Conservation (phyloP, 108 stramenopile species). For the Conticribra guillardii region DNA sequence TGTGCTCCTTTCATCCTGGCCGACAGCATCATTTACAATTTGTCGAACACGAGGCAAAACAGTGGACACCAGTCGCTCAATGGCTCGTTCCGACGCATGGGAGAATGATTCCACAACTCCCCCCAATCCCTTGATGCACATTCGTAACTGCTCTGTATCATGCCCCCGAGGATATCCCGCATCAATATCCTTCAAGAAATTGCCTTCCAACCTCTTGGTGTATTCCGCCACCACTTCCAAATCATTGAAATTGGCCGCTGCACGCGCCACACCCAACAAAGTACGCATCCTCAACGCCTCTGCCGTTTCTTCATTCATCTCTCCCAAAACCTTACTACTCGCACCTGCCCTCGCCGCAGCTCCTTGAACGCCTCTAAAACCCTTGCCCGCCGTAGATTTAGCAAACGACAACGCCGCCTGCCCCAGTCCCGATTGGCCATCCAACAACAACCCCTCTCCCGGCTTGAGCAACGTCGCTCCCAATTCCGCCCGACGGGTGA, state of each 20-base stretch:
- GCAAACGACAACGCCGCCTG: slow-evolving; percentile 56
- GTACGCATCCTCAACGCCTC: slow-evolving; percentile 49
- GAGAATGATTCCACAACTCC: slow-evolving; percentile 69
- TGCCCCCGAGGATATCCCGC: slow-evolving; percentile 67
- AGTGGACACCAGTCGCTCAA: slow-evolving; percentile 69
- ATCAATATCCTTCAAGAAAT: slow-evolving; percentile 64
- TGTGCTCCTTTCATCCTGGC: slow-evolving; percentile 48
- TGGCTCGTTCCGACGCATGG: slow-evolving; percentile 55
- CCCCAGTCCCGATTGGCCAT: slow-evolving; percentile 66
- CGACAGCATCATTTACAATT: slow-evolving; percentile 84
- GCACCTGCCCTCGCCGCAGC: slow-evolving; percentile 35
- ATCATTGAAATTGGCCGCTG: slow-evolving; percentile 86
- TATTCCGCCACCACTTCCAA: slow-evolving; percentile 77
- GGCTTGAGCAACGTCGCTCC: slow-evolving; percentile 75
- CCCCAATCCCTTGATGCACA: slow-evolving; percentile 72
- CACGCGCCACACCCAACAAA: slow-evolving; percentile 65
- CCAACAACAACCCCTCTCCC: slow-evolving; percentile 80
- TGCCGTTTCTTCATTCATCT: slow-evolving; percentile 45
- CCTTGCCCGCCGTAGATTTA: slow-evolving; percentile 50
- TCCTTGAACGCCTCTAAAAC: slow-evolving; percentile 41
- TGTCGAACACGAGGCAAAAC: slow-evolving; percentile 74
- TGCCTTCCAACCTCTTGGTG: slow-evolving; percentile 61
- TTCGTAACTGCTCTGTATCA: slow-evolving; percentile 78
- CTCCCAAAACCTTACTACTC: slow-evolving; percentile 22
- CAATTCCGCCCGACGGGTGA: slow-evolving; percentile 70